A percentile compares a stretch with the other conserved stretches of the same genome.
Conservation (phyloP, 2,329 filamentous ascomycete species). For the Zymoseptoria ardabiliae region DNA sequence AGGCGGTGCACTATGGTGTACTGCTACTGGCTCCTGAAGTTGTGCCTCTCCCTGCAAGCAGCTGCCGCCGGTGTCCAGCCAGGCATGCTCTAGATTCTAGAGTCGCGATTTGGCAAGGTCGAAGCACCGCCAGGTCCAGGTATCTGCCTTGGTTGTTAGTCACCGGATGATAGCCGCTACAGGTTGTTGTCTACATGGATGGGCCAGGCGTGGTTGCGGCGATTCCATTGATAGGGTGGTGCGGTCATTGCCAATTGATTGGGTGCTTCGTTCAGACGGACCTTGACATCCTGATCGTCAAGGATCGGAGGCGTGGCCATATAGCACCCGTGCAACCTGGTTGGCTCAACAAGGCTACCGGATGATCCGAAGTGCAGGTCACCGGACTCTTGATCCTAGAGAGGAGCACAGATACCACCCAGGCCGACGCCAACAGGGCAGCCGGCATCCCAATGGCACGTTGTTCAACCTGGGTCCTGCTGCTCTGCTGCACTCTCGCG, state of each 20-base stretch:
- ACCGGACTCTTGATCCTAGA: background rate
- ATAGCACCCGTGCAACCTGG: background rate
- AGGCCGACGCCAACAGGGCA: background rate
- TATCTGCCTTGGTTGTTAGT: background rate
- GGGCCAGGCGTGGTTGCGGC: background rate
- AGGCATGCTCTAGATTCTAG: background rate
- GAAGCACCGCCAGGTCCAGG: background rate
- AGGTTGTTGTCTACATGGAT: background rate
- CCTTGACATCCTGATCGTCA: background rate
- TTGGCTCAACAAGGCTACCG: background rate
- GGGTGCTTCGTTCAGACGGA: background rate
- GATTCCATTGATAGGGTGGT: background rate
- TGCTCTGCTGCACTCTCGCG: background rate
- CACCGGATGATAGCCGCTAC: background rate
- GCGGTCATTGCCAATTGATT: background rate
- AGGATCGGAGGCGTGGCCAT: background rate
- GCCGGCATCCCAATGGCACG: background rate
- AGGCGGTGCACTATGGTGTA: background rate
- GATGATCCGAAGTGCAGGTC: background rate
- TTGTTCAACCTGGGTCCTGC: too few species aligned
- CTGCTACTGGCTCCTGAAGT: background rate
- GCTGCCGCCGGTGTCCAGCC: background rate
- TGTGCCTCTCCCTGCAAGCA: background rate
- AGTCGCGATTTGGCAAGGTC: background rate
- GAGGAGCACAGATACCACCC: background rate